A percentile compares a stretch with the other conserved stretches of the same genome.
These are phyloP conservation scores for Penstemon newberryi DNA, from an alignment of 257 asterid genomes.

Conservation along the genomic window DNA sequence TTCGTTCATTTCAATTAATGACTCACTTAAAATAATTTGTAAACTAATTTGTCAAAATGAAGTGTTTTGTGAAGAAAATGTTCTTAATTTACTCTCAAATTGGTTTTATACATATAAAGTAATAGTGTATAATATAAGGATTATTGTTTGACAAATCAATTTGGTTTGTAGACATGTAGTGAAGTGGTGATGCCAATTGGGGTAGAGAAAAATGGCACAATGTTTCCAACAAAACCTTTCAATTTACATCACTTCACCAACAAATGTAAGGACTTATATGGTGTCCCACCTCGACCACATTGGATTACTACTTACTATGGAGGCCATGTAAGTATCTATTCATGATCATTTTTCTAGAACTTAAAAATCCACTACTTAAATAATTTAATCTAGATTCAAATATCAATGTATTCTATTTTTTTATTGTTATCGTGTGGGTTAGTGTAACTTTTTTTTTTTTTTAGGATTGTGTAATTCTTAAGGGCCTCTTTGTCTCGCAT, in stretches of 20 bases:
- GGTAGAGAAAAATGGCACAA: constrained; percentile 31
- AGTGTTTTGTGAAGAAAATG: no score
- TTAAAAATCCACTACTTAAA: background rate
- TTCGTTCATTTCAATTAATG: no score
- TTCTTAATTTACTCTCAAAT: no score
- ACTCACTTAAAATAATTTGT: no score
- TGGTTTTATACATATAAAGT: no score
- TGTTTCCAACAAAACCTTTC: constrained; percentile 39
- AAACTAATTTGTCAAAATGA: no score
- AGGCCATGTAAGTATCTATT: constrained; percentile 44
- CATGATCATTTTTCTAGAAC: background rate
- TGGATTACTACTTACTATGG: constrained; percentile 48
- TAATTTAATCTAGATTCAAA: background rate
- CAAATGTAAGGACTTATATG: constrained; percentile 28
- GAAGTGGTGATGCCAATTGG: constrained; percentile 61
- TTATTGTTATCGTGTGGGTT: no score
- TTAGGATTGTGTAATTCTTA: no score
- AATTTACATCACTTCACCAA: constrained; percentile 17
- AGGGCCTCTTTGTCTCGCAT: no score
- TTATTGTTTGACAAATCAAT: no score
- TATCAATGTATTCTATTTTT: background rate
- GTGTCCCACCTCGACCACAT: constrained; percentile 49
- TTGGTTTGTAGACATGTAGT: constrained; percentile 37
- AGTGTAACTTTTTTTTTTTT: no score
- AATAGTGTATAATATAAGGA: background rate